Percentiles rank a stretch among this genome's conserved stretches.
phyloP scores from a whole-genome alignment of 768 basidiomycete genomes.

The Tylopilus subfusipes region DNA sequence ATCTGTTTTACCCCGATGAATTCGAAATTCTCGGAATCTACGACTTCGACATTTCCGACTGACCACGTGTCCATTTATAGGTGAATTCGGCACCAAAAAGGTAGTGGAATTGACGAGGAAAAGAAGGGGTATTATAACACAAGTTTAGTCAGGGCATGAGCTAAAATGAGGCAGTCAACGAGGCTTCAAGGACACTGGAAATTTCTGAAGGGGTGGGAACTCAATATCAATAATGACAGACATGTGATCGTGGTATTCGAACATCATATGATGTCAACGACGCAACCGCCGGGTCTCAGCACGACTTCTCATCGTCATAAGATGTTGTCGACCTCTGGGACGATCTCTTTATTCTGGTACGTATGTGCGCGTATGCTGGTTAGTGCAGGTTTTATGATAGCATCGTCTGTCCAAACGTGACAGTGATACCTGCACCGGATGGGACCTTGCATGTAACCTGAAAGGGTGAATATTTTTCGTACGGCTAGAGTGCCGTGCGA shows the following conservation, averaged over 20 bases:
- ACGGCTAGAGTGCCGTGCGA: too few relatives aligned
- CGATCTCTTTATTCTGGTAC: neutral
- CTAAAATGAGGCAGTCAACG: slow-evolving; percentile 14
- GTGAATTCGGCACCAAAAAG: neutral
- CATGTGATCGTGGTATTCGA: neutral
- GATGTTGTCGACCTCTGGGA: too few relatives aligned
- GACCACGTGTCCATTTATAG: neutral
- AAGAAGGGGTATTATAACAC: neutral
- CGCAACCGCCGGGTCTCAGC: neutral
- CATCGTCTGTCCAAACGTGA: too few relatives aligned
- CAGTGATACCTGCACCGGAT: too few relatives aligned
- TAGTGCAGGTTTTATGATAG: too few relatives aligned
- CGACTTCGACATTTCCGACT: neutral
- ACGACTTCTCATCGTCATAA: too few relatives aligned
- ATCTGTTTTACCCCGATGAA: too few relatives aligned
- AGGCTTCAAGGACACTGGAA: slow-evolving; percentile 13
- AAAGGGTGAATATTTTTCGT: too few relatives aligned
- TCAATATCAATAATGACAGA: neutral
- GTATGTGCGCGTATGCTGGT: too few relatives aligned
- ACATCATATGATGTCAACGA: neutral
- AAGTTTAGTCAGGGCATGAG: neutral
- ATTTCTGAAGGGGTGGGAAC: slow-evolving; percentile 2
- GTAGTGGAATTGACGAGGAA: neutral
- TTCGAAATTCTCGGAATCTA: neutral
- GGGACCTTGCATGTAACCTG: too few relatives aligned